A percentile compares a stretch with the other conserved stretches of the same genome.
These are phyloP conservation scores for Naganishia antarctica DNA, from an alignment of 768 basidiomycete species.

Conservation along the genomic window DNA sequence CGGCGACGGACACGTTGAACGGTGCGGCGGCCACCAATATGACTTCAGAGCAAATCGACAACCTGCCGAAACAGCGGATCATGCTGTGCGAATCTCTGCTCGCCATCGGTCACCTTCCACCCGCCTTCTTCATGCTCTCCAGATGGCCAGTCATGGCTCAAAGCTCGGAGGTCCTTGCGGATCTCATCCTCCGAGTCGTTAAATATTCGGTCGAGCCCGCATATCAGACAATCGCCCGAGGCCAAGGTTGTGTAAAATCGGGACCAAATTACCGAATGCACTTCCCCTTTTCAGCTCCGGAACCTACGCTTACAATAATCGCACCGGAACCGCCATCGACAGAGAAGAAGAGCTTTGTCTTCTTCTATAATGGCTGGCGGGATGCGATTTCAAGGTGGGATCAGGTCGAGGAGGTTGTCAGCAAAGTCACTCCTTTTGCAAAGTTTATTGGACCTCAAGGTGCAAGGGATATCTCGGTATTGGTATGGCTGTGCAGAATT, in stretches of 20 bases:
- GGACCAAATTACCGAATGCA: constrained; percentile 22
- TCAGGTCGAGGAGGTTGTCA: constrained; percentile 63
- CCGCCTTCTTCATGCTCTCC: constrained; percentile 70
- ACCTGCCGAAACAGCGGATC: constrained; percentile 63
- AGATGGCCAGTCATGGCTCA: constrained; percentile 81
- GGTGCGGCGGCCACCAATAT: constrained; percentile 44
- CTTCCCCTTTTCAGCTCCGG: constrained; percentile 41
- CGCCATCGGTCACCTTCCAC: constrained; percentile 73
- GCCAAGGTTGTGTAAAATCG: background rate
- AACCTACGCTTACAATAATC: constrained; percentile 65
- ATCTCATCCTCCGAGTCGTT: constrained; percentile 73
- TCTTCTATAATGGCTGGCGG: constrained; percentile 84
- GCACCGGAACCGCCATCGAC: constrained; percentile 80
- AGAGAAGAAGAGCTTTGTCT: constrained; percentile 68
- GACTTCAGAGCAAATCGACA: constrained; percentile 31
- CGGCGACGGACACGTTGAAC: constrained; percentile 28
- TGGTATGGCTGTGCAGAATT: constrained; percentile 74
- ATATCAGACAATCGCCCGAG: constrained; percentile 51
- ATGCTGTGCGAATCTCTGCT: constrained; percentile 74
- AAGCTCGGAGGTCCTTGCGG: constrained; percentile 74
- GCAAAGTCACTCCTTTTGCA: constrained; percentile 73
- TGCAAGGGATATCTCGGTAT: constrained; percentile 68
- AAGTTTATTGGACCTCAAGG: constrained; percentile 73
- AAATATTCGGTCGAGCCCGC: constrained; percentile 65
- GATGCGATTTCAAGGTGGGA: constrained; percentile 65